Evolutionary conservation across 495 filamentous ascomycete species (phyloP).

Genomic region (Rhypophila decipiens): DNA sequence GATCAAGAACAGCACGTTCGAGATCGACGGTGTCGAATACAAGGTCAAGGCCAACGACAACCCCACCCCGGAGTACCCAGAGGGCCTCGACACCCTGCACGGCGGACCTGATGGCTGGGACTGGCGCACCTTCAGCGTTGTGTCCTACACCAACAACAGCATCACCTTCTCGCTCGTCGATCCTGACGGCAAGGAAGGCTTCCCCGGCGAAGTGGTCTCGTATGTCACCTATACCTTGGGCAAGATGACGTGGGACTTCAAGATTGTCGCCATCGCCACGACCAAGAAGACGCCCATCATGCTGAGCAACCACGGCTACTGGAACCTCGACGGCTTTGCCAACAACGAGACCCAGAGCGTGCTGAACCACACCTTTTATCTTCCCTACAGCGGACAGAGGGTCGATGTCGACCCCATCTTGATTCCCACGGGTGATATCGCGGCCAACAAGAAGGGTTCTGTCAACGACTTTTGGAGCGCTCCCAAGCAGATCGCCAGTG

Average conservation of each 20-base stretch:
- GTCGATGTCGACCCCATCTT: conserved; percentile 68
- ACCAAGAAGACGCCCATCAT: conserved; percentile 61
- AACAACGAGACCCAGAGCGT: conserved; percentile 53
- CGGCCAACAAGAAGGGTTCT: conserved; percentile 51
- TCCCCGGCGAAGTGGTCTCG: conserved; percentile 73
- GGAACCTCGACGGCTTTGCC: conserved; percentile 79
- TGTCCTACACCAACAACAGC: conserved; percentile 55
- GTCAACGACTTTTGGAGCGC: conserved; percentile 68
- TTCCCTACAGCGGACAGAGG: conserved; percentile 66
- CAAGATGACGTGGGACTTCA: conserved; percentile 46
- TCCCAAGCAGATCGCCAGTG: conserved; percentile 69
- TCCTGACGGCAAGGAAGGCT: conserved; percentile 61
- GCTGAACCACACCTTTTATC: conserved; percentile 65
- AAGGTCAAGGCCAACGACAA: conserved; percentile 69
- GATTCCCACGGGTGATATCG: conserved; percentile 72
- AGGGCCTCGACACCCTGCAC: conserved; percentile 66
- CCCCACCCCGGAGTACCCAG: conserved; percentile 33
- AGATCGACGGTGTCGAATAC: conserved; percentile 58
- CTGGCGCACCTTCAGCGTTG: conserved; percentile 71
- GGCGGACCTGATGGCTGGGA: conserved; percentile 80
- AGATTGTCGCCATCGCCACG: conserved; percentile 48
- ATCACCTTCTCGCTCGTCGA: conserved; percentile 80
- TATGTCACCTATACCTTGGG: conserved; percentile 66
- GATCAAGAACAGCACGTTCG: conserved; percentile 79
- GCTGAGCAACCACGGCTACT: conserved; percentile 66